A percentile compares a stretch with the other conserved stretches of the same genome.
Evolutionary conservation across 768 basidiomycete species (phyloP).

Genomic region (Boletales sp.): DNA sequence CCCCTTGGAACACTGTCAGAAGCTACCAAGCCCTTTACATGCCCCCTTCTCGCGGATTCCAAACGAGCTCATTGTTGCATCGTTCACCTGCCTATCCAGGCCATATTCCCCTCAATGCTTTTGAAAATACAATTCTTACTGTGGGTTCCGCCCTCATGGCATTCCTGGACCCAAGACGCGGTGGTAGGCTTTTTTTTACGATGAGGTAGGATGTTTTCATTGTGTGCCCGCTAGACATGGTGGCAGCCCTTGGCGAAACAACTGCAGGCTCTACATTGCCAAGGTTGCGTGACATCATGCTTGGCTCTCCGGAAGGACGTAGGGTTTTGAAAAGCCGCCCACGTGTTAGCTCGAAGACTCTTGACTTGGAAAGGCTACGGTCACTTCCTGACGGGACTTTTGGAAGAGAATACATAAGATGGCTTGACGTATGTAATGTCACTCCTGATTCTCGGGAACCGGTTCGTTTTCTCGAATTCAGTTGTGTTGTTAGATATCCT

Average conservation of each 20-base stretch:
- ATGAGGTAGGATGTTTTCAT: neutral
- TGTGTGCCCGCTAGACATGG: constrained; percentile 66
- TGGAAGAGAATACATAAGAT: constrained; percentile 82
- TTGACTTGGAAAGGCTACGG: constrained; percentile 67
- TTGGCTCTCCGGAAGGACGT: constrained; percentile 77
- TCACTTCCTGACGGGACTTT: constrained; percentile 76
- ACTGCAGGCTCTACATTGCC: constrained; percentile 81
- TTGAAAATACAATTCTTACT: constrained; percentile 84
- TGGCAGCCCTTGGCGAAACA: constrained; percentile 91
- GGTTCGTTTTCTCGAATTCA: constrained; percentile 40
- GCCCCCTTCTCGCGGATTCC: constrained; percentile 9
- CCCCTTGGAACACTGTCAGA: neutral
- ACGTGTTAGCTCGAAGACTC: constrained; percentile 68
- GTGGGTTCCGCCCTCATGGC: constrained; percentile 84
- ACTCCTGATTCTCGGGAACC: constrained; percentile 93
- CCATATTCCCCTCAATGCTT: constrained; percentile 75
- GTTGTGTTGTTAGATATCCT: neutral
- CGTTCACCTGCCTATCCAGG: constrained; percentile 62
- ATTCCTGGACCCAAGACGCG: constrained; percentile 75
- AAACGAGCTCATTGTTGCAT: constrained; percentile 5
- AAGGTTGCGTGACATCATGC: constrained; percentile 72
- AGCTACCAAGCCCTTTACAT: neutral
- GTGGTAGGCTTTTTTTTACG: constrained; percentile 51
- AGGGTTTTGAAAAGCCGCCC: constrained; percentile 82
- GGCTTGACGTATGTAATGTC: constrained; percentile 84